These are phyloP conservation scores for Hymenoscyphus occultus DNA, from an alignment of 2,329 filamentous ascomycete species.

Conservation along the genomic window DNA sequence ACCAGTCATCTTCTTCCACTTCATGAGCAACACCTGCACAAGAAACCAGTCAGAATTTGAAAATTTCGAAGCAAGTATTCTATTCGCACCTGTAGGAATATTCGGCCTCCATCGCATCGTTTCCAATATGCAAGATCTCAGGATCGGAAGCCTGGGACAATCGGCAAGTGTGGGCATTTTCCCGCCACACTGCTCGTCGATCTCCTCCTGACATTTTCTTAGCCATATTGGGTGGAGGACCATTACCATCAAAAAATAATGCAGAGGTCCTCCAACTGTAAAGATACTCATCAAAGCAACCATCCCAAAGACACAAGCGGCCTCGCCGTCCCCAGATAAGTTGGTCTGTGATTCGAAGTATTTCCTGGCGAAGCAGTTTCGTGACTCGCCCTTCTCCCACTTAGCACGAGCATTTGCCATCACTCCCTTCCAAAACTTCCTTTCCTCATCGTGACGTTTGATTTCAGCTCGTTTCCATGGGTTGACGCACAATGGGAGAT, in stretches of 20 bases:
- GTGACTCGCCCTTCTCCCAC: constrained; percentile 37
- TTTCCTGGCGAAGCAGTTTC: constrained; percentile 42
- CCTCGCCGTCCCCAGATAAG: constrained; percentile 16
- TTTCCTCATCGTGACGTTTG: constrained; percentile 47
- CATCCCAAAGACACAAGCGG: constrained; percentile 11
- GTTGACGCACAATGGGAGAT: constrained; percentile 17
- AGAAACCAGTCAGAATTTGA: not conserved
- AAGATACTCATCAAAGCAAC: constrained; percentile 11
- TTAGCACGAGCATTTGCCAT: constrained; percentile 39
- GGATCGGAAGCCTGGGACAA: constrained; percentile 33
- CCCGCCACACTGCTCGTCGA: constrained; percentile 16
- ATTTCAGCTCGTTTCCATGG: constrained; percentile 46
- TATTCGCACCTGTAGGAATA: constrained; percentile 41
- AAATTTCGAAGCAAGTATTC: not conserved
- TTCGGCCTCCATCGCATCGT: constrained; percentile 44
- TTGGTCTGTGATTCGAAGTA: constrained; percentile 37
- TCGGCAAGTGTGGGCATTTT: constrained; percentile 28
- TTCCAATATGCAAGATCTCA: constrained; percentile 35
- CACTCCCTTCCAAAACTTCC: constrained; percentile 40
- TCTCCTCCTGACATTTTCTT: constrained; percentile 14
- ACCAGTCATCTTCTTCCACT: constrained; percentile 12
- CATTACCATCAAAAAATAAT: constrained; percentile 11
- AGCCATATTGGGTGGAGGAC: constrained; percentile 18
- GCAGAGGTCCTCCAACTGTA: constrained; percentile 6
- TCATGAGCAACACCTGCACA: constrained; percentile 5